Percentiles rank a stretch among this genome's conserved stretches.
phyloP scores from a whole-genome alignment of 2,329 filamentous ascomycete species.

The Exophiala bonariae region DNA sequence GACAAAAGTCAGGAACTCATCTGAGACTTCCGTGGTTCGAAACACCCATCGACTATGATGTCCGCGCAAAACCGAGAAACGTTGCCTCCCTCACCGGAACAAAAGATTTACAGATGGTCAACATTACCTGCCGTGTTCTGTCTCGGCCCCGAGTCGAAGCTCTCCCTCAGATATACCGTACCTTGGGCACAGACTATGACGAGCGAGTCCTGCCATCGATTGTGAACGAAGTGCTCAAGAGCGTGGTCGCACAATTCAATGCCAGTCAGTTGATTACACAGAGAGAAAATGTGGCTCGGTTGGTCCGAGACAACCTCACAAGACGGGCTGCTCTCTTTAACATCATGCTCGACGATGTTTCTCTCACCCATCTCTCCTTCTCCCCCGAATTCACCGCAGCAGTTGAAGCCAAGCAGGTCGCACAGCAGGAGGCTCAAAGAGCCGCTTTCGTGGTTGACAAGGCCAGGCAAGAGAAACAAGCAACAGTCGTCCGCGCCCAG shows the following conservation, averaged over 20 bases:
- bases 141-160: constrained; percentile 84
- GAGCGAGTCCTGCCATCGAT: constrained; percentile 96
- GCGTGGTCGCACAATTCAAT: constrained; percentile 98
- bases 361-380: constrained; percentile 75
- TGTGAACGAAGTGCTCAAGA: constrained; percentile 98
- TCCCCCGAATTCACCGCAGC: constrained; percentile 69
- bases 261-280: constrained; percentile 98
- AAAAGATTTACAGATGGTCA: constrained; percentile 98
- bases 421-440: constrained; percentile 89
- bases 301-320: constrained; percentile 91
- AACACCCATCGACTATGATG: constrained; percentile 94
- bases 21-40: constrained; percentile 95
- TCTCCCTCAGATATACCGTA: constrained; percentile 95
- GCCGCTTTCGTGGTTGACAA: constrained; percentile 98
- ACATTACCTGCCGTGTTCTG: constrained; percentile 99
- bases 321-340: constrained; percentile 93
- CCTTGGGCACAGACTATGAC: constrained; percentile 92
- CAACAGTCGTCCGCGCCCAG: constrained; percentile 96
- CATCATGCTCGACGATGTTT: constrained; percentile 96
- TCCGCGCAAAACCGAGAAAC: constrained; percentile 94
- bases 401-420: constrained; percentile 69
- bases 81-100: constrained; percentile 96
- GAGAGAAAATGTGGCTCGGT: constrained; percentile 89
- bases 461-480: constrained; percentile 98
- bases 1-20: constrained; percentile 70